phyloP scores from a whole-genome alignment of 2,329 filamentous ascomycete species.

The Davidsoniella neocaledoniae region DNA sequence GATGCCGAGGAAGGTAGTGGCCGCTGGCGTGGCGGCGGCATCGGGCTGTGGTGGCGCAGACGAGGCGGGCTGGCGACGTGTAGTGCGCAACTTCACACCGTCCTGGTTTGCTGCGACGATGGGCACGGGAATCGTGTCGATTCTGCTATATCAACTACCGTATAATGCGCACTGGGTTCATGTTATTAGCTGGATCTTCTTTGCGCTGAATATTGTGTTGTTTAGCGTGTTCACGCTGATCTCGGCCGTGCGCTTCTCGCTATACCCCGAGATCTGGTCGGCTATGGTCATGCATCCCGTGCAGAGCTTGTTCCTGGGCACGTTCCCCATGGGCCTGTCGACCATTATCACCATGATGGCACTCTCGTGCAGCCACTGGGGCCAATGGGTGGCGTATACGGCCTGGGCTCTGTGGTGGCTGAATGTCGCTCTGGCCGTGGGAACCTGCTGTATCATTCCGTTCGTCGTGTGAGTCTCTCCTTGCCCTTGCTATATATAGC shows the following conservation, averaged over 20 bases:
- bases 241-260: conserved; percentile 40
- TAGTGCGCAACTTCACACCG: conserved; percentile 34
- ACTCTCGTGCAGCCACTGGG: conserved; percentile 46
- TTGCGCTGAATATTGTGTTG: conserved; percentile 40
- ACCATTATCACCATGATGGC: conserved; percentile 52
- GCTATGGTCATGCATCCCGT: conserved; percentile 50
- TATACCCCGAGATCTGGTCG: conserved; percentile 49
- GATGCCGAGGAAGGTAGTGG: neutral
- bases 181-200: conserved; percentile 43
- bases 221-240: conserved; percentile 38
- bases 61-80: conserved; percentile 25
- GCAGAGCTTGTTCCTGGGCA: conserved; percentile 52
- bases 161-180: conserved; percentile 41
- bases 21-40: neutral
- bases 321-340: conserved; percentile 51
- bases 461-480: conserved; percentile 34
- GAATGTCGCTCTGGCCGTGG: conserved; percentile 34
- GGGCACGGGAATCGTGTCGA: conserved; percentile 51
- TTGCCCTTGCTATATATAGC: neutral
- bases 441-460: conserved; percentile 36
- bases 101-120: conserved; percentile 47
- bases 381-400: conserved; percentile 34
- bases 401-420: conserved; percentile 44
- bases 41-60: conserved; percentile 14
- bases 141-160: conserved; percentile 44